These are phyloP conservation scores for Ophiostoma sp. DNA, from an alignment of 2,329 filamentous ascomycete species.

Conservation along the genomic window DNA sequence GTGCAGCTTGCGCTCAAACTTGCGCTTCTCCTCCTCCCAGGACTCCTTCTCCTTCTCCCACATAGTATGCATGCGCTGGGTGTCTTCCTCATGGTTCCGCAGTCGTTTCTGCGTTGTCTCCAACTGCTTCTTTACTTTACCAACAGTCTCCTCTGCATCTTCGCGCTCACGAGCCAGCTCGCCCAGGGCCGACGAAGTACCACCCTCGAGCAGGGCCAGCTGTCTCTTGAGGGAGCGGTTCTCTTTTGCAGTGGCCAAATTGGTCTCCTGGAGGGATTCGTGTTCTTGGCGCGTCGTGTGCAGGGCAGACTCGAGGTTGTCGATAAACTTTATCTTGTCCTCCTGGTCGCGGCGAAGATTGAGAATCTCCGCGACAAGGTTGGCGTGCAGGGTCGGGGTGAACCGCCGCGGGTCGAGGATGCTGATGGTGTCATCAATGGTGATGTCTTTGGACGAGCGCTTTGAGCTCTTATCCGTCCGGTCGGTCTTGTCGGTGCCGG, in stretches of 20 bases:
- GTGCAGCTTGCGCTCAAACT: conserved; percentile 77
- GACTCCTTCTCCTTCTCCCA: conserved; percentile 79
- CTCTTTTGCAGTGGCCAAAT: conserved; percentile 66
- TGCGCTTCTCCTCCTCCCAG: conserved; percentile 80
- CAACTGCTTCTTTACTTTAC: conserved; percentile 70
- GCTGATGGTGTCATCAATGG: conserved; percentile 62
- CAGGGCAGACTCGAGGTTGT: conserved; percentile 71
- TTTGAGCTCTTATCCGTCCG: conserved; percentile 44
- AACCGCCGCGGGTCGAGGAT: conserved; percentile 86
- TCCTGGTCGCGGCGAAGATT: conserved; percentile 83
- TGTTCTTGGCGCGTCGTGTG: conserved; percentile 68
- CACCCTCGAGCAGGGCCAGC: conserved; percentile 78
- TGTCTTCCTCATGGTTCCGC: conserved; percentile 75
- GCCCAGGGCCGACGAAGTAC: conserved; percentile 76
- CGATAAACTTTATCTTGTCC: conserved; percentile 79
- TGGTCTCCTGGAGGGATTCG: conserved; percentile 59
- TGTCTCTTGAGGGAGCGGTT: conserved; percentile 76
- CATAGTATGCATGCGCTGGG: conserved; percentile 66
- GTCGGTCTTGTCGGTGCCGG: conserved; percentile 40
- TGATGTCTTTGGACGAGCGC: conserved; percentile 53
- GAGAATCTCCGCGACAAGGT: conserved; percentile 89
- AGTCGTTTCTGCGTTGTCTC: conserved; percentile 73
- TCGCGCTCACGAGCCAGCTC: conserved; percentile 83
- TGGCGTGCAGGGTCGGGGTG: conserved; percentile 91
- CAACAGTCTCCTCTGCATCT: conserved; percentile 64